Base-by-base conservation (phyloP, 163 green algal species). In the Scenedesmus sp. region DNA sequence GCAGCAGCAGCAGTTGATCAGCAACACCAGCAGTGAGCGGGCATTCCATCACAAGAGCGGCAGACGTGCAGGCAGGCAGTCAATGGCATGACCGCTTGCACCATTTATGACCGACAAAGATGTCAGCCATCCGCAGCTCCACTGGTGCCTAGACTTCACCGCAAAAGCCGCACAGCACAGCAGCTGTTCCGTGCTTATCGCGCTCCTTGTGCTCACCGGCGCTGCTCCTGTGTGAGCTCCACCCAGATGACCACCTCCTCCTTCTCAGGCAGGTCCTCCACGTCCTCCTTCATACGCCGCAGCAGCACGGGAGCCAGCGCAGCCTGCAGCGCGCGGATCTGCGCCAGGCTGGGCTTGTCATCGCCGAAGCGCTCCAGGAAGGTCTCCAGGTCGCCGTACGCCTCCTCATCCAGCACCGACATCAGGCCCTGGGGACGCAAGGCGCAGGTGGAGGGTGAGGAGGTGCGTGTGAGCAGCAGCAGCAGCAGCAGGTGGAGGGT, bases 231-330 rank as follows among this genome's bases (percentile, higher is more conserved):
- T 2, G 98, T 99, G n/a, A 99, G 97, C 95, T 99, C 96, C 87
- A 99, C 97, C 97, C 97, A 99, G 70, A 99, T 96, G 81, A 99
- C 96, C 23, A 99, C 95, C 94, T 99, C 98, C 94, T 99, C 98
- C 95, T 99, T 99, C 93, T 98, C 96, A 16, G 98, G 98, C 93
- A 99, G 96, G 34, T 95, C 96, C 95, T 99, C 98, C 88, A 99
- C 98, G 91, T 99, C 98, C 93, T 99, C 98, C 94, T 99, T 99
- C 97, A 99, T 99, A 88, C 98, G 97, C 6, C 98, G 96, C 93
- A 99, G 96, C 92, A 99, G 96, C 23, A 98, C 86, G 2, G 97
- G 97, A 16, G 93, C 88, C 66, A 99, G 94, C 52, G 94, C 93
- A 26, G 92, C 94, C 94, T 97, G 95, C 84, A 98, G 88, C 10